Base-by-base conservation (phyloP, 352 stramenopile genomes). In the Phytophthora syringae region DNA sequence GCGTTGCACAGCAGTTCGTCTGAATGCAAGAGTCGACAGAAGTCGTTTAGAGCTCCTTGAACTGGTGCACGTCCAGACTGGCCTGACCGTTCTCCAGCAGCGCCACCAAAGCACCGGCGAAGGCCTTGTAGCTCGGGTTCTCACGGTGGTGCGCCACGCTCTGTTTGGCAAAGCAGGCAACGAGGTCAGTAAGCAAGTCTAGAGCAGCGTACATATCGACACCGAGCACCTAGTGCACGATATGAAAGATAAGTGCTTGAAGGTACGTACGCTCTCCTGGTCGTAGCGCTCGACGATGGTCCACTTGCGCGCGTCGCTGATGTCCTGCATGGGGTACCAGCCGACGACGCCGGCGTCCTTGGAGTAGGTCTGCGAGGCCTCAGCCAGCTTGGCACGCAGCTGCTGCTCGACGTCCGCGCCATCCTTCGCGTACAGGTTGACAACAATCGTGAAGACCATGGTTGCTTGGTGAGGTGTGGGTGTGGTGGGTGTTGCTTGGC, bases 71-170 rank as follows among this genome's bases (percentile, higher is more conserved):
- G 27, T 58, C 45, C 16, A 69, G 27, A 21, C 60, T 63, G 18
- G 56, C 51, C 52, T 68, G 44, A 20, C 52, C 60, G 36, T 61
- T 61, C 44, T 68, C 60, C 36, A 68, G 21, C 32, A 63, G 44
- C 43, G 43, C 34, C 25, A 68, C 7, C 43, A 67, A 47, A 4
- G 42, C 42, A 1, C 13, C 60, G 0, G 60, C 50, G 21, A 67
- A 60, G 1, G 43, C n/a, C 60, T 67, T 67, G 50, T 57, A 57
- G 1, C 55, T 43, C 7, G 60, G 32, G 34, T 67, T 20, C 34
- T 67, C 60, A 13, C 60, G 60, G 60, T 61, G 60, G 25, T 61
- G 39, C 37, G 42, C 42, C 50, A 61, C 60, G 44, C 44, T 60
- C 60, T 68, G 56, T 64, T 27, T 15, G 11, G n/a, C 18, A 53